Conservation (phyloP, 768 basidiomycete species). For the Pholiota microspora region DNA sequence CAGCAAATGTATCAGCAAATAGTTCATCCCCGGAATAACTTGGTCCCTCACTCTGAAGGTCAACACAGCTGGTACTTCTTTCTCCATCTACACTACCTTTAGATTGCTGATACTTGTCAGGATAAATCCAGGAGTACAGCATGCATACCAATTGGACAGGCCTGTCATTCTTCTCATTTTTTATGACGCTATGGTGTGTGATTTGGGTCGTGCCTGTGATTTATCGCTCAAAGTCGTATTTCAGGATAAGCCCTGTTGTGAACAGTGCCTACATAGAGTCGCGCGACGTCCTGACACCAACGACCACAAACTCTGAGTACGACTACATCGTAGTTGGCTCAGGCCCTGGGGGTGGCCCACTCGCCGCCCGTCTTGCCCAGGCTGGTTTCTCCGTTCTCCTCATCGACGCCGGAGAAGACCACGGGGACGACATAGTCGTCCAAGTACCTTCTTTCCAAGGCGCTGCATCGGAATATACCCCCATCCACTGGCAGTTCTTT, state of each 20-base stretch:
- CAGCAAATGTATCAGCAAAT: not conserved
- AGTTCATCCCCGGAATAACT: not conserved
- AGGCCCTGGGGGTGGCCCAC: constrained; percentile 7
- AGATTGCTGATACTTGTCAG: not conserved
- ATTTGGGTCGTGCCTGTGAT: not conserved
- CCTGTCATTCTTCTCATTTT: not conserved
- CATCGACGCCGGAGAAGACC: constrained; percentile 8
- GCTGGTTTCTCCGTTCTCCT: constrained; percentile 11
- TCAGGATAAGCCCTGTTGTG: not conserved
- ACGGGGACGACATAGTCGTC: constrained; percentile 2
- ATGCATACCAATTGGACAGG: not conserved
- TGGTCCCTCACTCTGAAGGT: not conserved
- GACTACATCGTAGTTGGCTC: constrained; percentile 11
- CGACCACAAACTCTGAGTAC: not conserved
- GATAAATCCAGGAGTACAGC: not conserved
- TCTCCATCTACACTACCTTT: not conserved
- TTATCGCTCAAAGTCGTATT: not conserved
- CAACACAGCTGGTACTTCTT: not conserved
- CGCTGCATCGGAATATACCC: constrained; percentile 5
- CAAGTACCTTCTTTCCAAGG: constrained; percentile 4
- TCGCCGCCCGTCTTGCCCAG: constrained; percentile 9
- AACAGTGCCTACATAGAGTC: not conserved
- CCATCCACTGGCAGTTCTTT: constrained; percentile 9
- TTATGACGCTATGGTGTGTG: not conserved
- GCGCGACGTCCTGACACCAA: not conserved